Evolutionary conservation across 306 rosid species (phyloP).

Genomic region (Carpinus viminea): DNA sequence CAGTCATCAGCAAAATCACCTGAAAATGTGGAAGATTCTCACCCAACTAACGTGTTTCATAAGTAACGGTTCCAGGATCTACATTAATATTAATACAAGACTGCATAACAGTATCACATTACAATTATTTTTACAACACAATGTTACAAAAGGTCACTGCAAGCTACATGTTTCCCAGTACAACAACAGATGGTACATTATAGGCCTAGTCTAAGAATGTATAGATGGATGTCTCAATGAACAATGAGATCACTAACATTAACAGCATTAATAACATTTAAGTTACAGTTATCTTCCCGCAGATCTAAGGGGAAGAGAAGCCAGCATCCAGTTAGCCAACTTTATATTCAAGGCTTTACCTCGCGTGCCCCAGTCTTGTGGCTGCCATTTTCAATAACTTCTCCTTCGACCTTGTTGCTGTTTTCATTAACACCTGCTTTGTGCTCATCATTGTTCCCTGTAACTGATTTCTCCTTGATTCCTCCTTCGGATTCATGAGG

Average conservation of each 20-base stretch:
- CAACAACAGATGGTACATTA: slow-evolving; percentile 51
- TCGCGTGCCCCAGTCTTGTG: slow-evolving; percentile 38
- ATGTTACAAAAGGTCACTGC: slow-evolving; percentile 45
- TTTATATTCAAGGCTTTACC: slow-evolving; percentile 38
- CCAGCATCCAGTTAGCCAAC: slow-evolving; percentile 27
- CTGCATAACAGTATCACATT: slow-evolving; percentile 47
- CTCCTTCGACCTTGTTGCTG: slow-evolving; percentile 49
- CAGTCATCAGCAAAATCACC: not conserved
- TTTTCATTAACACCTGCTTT: slow-evolving; percentile 30
- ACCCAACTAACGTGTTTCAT: not conserved
- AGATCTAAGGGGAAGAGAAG: slow-evolving; percentile 45
- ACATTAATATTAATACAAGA: slow-evolving; percentile 26
- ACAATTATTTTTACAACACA: slow-evolving; percentile 57
- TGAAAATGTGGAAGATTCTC: not conserved
- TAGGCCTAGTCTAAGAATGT: slow-evolving; percentile 62
- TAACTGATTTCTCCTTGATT: slow-evolving; percentile 45
- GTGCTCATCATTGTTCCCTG: slow-evolving; percentile 43
- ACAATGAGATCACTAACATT: slow-evolving; percentile 61
- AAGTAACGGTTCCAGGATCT: not conserved
- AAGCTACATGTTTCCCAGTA: slow-evolving; percentile 50
- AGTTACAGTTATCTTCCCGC: slow-evolving; percentile 52
- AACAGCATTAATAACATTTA: slow-evolving; percentile 35
- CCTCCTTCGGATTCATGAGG: slow-evolving; percentile 45
- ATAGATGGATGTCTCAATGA: slow-evolving; percentile 52
- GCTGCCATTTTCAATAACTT: slow-evolving; percentile 48